These are phyloP conservation scores for Xanthoconium separans DNA, from an alignment of 1,284 basidiomycete genomes.

Conservation along the genomic window DNA sequence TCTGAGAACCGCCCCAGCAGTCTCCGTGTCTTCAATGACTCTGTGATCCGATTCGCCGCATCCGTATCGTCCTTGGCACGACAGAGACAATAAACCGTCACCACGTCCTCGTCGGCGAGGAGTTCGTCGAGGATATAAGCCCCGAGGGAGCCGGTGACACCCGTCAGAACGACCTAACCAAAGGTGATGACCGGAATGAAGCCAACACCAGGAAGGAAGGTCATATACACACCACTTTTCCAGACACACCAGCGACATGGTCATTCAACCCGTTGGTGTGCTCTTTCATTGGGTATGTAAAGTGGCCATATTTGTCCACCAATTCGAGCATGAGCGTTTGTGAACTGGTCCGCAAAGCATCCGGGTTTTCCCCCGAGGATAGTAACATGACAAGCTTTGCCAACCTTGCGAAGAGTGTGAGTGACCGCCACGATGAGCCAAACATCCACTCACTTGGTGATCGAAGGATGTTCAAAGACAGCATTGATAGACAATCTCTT, in stretches of 20 bases:
- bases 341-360: conserved; percentile 4
- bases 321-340: conserved; percentile 24
- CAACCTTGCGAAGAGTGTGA: conserved; percentile 15
- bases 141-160: conserved; percentile 62
- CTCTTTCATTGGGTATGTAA: conserved; percentile 3
- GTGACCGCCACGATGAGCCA: background rate
- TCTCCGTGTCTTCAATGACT: conserved; percentile 35
- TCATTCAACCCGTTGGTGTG: background rate
- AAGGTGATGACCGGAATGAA: background rate
- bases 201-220: background rate
- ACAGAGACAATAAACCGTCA: conserved; percentile 51
- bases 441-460: conserved; percentile 19
- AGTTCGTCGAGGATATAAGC: conserved; percentile 55
- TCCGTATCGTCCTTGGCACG: conserved; percentile 43
- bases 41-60: conserved; percentile 36
- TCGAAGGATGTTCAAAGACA: conserved; percentile 30
- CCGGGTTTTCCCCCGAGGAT: conserved; percentile 13
- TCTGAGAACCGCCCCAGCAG: conserved; percentile 17
- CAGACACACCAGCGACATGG: background rate
- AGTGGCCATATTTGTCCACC: conserved; percentile 27
- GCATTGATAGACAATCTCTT: conserved; percentile 20
- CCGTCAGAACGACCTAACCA: conserved; percentile 49
- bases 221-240: conserved; percentile 19
- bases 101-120: conserved; percentile 36
- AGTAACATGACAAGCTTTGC: conserved; percentile 18